phyloP scores from a whole-genome alignment of 805 yeast genomes.

The Millerozyma acaciae region DNA sequence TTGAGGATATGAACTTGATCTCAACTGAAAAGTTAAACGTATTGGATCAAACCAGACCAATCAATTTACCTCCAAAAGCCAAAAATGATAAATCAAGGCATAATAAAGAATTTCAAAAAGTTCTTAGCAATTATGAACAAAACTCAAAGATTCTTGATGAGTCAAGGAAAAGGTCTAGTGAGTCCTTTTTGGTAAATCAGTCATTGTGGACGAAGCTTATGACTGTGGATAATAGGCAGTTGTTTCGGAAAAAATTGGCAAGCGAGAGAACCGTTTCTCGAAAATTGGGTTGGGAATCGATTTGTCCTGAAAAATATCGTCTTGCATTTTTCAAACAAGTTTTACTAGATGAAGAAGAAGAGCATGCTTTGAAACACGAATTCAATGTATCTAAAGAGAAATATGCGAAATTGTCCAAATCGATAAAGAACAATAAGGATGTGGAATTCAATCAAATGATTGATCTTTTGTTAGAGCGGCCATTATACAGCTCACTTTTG shows the following conservation, averaged over 20 bases:
- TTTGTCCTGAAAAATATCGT: slow-evolving; percentile 22
- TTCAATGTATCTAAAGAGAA: slow-evolving; percentile 18
- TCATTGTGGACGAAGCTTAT: slow-evolving; percentile 26
- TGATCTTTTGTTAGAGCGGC: slow-evolving; percentile 21
- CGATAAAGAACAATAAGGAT: slow-evolving; percentile 28
- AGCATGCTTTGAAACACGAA: slow-evolving; percentile 14
- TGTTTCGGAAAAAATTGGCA: slow-evolving; percentile 21
- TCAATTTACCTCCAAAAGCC: slow-evolving; percentile 67
- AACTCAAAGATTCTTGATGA: slow-evolving; percentile 22
- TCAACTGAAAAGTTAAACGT: slow-evolving; percentile 56
- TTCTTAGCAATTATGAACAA: slow-evolving; percentile 38
- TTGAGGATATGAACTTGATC: slow-evolving; percentile 59
- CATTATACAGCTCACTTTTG: slow-evolving; percentile 25
- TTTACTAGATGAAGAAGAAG: slow-evolving; percentile 17
- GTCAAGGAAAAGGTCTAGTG: slow-evolving; percentile 16
- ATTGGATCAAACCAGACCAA: slow-evolving; percentile 62
- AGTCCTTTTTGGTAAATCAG: slow-evolving; percentile 15
- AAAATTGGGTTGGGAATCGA: slow-evolving; percentile 36
- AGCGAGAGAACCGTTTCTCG: slow-evolving; percentile 28
- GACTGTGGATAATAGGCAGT: slow-evolving; percentile 17
- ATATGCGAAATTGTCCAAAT: slow-evolving; percentile 21
- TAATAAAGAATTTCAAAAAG: slow-evolving; percentile 49
- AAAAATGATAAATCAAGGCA: slow-evolving; percentile 50
- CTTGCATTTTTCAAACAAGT: slow-evolving; percentile 27
- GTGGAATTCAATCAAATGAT: slow-evolving; percentile 29